These are phyloP conservation scores for Phycomyces nitens DNA, from an alignment of 192 early-diverging fungal genomes.

Conservation along the genomic window DNA sequence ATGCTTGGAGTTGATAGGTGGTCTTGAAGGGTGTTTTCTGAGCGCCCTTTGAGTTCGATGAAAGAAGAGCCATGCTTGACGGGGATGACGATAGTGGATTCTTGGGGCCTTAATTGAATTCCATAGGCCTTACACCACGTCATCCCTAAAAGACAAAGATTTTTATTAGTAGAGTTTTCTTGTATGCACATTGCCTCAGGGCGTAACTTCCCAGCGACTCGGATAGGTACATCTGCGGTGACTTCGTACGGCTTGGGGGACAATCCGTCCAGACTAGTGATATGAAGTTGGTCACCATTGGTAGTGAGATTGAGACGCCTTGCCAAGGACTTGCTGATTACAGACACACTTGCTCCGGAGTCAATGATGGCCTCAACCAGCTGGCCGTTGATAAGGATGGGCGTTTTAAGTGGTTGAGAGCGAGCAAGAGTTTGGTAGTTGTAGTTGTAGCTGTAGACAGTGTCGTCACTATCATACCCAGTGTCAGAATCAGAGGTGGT, in stretches of 20 bases:
- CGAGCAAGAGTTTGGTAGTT: neutral
- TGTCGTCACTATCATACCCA: neutral
- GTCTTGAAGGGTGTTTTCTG: too few relatives aligned
- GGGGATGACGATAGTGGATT: neutral
- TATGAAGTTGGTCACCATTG: neutral
- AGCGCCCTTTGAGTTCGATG: neutral
- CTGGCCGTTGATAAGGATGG: neutral
- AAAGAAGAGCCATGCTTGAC: neutral
- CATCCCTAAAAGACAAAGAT: too few relatives aligned
- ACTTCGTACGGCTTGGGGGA: neutral
- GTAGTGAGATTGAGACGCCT: neutral
- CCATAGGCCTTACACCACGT: too few relatives aligned
- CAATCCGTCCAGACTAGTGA: neutral
- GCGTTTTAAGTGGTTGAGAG: neutral
- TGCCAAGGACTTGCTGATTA: neutral
- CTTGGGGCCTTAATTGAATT: neutral
- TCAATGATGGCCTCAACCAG: neutral
- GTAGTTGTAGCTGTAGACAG: too few relatives aligned
- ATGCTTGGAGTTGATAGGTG: too few relatives aligned
- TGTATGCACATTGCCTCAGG: too few relatives aligned
- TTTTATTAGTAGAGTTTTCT: too few relatives aligned
- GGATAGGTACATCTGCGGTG: neutral
- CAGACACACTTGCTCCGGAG: constrained; percentile 6
- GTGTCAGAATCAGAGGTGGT: neutral
- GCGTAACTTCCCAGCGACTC: too few relatives aligned